These are phyloP conservation scores for Solanum boliviense DNA, from an alignment of 257 asterid species.

Conservation along the genomic window DNA sequence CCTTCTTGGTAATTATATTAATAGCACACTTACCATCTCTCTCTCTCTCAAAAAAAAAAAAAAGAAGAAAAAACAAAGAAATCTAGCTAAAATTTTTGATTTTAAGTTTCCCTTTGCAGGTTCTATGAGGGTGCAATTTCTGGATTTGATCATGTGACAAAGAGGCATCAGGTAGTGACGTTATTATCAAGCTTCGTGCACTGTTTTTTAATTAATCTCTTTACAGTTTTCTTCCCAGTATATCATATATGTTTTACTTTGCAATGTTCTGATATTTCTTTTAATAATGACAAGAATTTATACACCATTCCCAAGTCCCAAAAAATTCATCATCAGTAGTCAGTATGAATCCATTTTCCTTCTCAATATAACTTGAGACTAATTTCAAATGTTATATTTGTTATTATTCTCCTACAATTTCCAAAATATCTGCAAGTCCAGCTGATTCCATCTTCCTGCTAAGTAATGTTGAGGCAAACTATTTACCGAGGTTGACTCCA, in stretches of 20 bases:
- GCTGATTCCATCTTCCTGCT: background rate
- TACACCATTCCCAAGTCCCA: background rate
- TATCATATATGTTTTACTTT: background rate
- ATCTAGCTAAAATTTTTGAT: background rate
- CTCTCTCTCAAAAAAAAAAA: too few relatives aligned
- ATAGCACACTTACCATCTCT: background rate
- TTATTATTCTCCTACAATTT: background rate
- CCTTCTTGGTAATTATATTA: background rate
- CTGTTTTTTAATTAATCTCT: background rate
- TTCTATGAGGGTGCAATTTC: slow-evolving; percentile 33
- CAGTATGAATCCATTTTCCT: background rate
- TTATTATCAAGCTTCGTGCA: background rate
- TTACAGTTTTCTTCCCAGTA: background rate
- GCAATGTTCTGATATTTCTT: background rate
- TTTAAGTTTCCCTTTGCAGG: slow-evolving; percentile 22
- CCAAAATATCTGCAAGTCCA: background rate
- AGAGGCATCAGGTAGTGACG: slow-evolving; percentile 35
- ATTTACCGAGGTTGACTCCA: background rate
- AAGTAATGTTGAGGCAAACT: background rate
- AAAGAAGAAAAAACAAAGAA: background rate
- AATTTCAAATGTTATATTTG: background rate
- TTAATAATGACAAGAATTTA: background rate
- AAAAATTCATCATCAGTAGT: background rate
- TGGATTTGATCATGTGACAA: slow-evolving; percentile 26
- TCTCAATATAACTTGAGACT: background rate